Conservation (phyloP, 441 rosid genomes). For the Corymbia citriodora region DNA sequence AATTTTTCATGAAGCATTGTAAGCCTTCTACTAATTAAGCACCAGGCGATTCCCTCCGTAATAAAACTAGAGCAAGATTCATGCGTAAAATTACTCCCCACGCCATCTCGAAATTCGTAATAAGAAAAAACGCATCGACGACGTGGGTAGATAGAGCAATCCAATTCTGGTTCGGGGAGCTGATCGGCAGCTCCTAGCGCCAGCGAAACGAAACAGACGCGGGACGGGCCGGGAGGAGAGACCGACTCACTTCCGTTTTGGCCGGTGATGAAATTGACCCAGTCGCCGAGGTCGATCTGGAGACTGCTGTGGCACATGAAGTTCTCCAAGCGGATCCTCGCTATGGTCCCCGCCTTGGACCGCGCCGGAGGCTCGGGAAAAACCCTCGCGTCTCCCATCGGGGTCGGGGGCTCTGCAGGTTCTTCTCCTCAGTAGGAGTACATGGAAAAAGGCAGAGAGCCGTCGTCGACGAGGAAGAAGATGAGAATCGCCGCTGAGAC, state of each 20-base stretch:
- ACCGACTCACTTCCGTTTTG: slow-evolving; percentile 68
- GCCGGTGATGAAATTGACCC: slow-evolving; percentile 86
- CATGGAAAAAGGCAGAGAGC: background rate
- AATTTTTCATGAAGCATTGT: background rate
- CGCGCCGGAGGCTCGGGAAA: slow-evolving; percentile 10
- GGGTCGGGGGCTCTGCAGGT: background rate
- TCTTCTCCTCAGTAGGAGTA: background rate
- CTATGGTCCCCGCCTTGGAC: slow-evolving; percentile 54
- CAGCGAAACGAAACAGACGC: background rate
- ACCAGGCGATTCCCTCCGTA: background rate
- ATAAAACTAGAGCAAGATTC: background rate
- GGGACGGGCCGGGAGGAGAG: background rate
- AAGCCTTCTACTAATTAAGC: background rate
- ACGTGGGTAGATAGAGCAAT: background rate
- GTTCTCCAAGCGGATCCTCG: slow-evolving; percentile 67
- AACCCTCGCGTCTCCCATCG: slow-evolving; percentile 2
- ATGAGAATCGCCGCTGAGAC: background rate
- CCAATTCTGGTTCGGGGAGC: background rate
- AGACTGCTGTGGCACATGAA: slow-evolving; percentile 84
- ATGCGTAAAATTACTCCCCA: background rate
- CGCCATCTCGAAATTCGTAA: background rate
- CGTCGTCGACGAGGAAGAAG: background rate
- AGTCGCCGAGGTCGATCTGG: slow-evolving; percentile 62
- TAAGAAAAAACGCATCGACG: background rate
- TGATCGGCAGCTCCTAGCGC: background rate